Evolutionary conservation across 768 basidiomycete species (phyloP), one percentile per base, ranked within the genome.

Genomic region (Multifurca ochricompacta): DNA sequence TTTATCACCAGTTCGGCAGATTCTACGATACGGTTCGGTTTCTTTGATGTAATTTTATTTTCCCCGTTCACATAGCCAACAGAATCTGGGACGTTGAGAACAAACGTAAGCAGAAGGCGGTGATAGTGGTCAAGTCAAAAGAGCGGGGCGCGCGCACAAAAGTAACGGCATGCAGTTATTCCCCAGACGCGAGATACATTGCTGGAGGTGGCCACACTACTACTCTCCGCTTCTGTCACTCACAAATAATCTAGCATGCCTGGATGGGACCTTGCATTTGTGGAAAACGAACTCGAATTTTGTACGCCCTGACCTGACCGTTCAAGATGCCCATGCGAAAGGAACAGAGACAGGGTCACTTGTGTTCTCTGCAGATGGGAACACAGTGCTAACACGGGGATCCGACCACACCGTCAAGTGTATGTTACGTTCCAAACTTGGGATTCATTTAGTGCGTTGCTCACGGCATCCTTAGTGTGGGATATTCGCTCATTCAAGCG

Each of bases 1-100:
- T 98, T 98, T 70, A 86, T 98, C 45, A 98, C 96, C 2, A 80
- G 85, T 57, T 95, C 92, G n/a, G 86, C 85, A 37, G 96, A 99
- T 69, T 93, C 91, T 0, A 98, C 96, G 0, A 87, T 99, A 50
- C 81, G 95, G 88, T 91, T 66, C 59, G 74, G 25, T 37, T 35
- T 31, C 18, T 56, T 23, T 40, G 58, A 30, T 51, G 43, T n/a
- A 9, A 16, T 14, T 35, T 34, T 35, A 3, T n/a, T 31, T 7
- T 23, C 37, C 30, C 25, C 23, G n/a, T 50, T 55, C 46, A 61
- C 56, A n/a, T 30, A 16, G 11, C 21, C 10, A 23, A 51, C 56
- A 94, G 93, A 56, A 87, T 99, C 69, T 99, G 96, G 96, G 88
- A 98, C 63, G 80, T 83, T 31, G 87, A 91, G 66, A 84, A 92